Evolutionary conservation across 2,329 filamentous ascomycete genomes (phyloP).

Genomic region (Sclerotinia spermophila): DNA sequence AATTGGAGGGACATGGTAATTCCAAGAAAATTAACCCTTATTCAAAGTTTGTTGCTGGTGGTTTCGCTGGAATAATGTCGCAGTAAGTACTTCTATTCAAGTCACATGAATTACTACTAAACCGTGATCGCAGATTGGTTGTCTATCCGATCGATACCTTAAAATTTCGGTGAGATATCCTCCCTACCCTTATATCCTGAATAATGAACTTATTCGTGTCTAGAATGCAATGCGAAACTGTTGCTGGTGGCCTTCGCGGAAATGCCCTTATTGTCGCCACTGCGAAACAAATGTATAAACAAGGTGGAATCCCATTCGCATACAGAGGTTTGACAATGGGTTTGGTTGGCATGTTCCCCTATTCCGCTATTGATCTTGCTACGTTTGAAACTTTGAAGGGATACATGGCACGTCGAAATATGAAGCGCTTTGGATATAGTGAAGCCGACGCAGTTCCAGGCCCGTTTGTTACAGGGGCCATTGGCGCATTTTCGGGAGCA

Average conservation of each 20-base stretch:
- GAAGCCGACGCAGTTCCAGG: conserved; percentile 79
- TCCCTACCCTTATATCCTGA: not conserved
- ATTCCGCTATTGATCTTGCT: conserved; percentile 92
- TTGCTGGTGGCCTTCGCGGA: conserved; percentile 77
- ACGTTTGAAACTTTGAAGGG: conserved; percentile 93
- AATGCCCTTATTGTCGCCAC: conserved; percentile 80
- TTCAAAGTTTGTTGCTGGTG: conserved; percentile 88
- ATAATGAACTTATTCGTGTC: conserved; percentile 20
- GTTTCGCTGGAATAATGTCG: conserved; percentile 87
- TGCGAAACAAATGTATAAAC: conserved; percentile 78
- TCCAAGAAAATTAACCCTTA: conserved; percentile 72
- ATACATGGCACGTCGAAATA: conserved; percentile 65
- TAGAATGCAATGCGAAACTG: conserved; percentile 86
- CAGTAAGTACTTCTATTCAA: conserved; percentile 55
- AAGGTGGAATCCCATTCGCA: conserved; percentile 70
- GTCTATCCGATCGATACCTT: conserved; percentile 64
- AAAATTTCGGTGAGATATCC: conserved; percentile 51
- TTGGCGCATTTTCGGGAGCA: conserved; percentile 87
- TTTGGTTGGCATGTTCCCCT: conserved; percentile 93
- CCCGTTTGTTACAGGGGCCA: conserved; percentile 79
- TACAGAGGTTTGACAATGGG: conserved; percentile 95
- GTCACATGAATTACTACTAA: conserved; percentile 20
- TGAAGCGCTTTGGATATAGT: conserved; percentile 64
- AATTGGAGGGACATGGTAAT: conserved; percentile 83
- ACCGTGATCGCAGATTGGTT: conserved; percentile 56